Conservation (phyloP, 2,329 filamentous ascomycete genomes). For the Nemania serpens region DNA sequence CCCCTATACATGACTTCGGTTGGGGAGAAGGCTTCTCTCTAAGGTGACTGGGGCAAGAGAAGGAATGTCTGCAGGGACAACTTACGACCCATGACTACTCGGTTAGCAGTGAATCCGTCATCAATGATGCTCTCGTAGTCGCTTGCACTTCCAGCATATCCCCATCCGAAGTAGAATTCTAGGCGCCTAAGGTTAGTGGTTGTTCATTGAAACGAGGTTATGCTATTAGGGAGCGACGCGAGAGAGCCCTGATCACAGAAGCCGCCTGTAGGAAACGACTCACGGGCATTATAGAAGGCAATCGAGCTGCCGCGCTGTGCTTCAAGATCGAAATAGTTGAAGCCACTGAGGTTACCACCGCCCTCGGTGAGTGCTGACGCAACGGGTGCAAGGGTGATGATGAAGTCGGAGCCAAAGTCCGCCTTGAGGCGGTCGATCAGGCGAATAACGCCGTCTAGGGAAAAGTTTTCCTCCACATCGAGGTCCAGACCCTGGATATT, state of each 20-base stretch:
- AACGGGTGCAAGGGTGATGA: conserved; percentile 82
- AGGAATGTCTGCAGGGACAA: background rate
- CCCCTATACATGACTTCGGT: background rate
- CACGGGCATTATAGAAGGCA: conserved; percentile 79
- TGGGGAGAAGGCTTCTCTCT: background rate
- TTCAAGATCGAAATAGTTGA: conserved; percentile 78
- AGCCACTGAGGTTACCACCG: conserved; percentile 73
- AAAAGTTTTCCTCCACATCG: conserved; percentile 79
- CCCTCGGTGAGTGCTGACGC: conserved; percentile 68
- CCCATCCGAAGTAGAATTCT: conserved; percentile 91
- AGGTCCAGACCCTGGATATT: conserved; percentile 73
- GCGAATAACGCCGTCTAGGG: conserved; percentile 66
- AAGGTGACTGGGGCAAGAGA: background rate
- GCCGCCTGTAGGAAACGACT: background rate
- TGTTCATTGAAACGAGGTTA: background rate
- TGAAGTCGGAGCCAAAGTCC: conserved; percentile 72
- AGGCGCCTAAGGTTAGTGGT: background rate
- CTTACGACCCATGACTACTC: conserved; percentile 71
- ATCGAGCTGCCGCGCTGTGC: conserved; percentile 67
- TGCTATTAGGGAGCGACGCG: background rate
- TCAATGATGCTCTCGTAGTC: conserved; percentile 58
- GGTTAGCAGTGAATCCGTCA: conserved; percentile 72
- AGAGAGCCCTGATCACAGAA: no score
- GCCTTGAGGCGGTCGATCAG: conserved; percentile 69
- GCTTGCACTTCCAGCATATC: conserved; percentile 53